Percentiles rank a stretch among this genome's conserved stretches.
These are phyloP conservation scores for Yamadazyma philogaea DNA, from an alignment of 805 yeast genomes.

Conservation along the genomic window DNA sequence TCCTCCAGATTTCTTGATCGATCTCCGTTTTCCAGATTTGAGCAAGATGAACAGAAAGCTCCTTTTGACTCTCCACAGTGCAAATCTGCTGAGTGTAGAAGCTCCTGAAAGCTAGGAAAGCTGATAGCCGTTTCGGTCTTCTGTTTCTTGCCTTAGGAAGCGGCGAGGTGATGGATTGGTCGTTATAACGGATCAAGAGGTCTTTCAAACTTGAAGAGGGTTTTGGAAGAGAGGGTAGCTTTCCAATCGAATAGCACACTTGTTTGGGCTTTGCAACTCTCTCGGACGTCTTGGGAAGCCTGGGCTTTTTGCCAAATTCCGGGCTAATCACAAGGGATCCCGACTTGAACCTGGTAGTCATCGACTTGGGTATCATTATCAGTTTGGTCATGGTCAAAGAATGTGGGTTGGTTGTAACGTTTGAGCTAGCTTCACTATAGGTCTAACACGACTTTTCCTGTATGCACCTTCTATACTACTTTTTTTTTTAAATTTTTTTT, in stretches of 20 bases:
- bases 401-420: neutral
- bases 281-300: neutral
- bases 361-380: conserved; percentile 1
- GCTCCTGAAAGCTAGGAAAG: conserved; percentile 30
- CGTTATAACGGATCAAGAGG: conserved; percentile 5
- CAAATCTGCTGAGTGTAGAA: conserved; percentile 24
- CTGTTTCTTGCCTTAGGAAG: conserved; percentile 5
- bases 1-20: conserved; percentile 25
- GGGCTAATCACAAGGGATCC: neutral
- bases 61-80: conserved; percentile 20
- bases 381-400: neutral
- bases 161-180: neutral
- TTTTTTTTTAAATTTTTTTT: too few relatives aligned
- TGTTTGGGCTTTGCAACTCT: neutral
- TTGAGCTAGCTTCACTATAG: neutral
- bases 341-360: neutral
- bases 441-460: neutral
- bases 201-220: conserved; percentile 7
- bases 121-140: conserved; percentile 20
- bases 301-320: neutral
- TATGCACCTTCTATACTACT: neutral
- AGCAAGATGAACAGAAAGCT: conserved; percentile 22
- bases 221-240: conserved; percentile 10
- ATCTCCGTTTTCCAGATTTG: conserved; percentile 25
- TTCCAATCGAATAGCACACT: neutral